phyloP scores from a whole-genome alignment of 495 filamentous ascomycete genomes.

The Aspergillus hancockii region DNA sequence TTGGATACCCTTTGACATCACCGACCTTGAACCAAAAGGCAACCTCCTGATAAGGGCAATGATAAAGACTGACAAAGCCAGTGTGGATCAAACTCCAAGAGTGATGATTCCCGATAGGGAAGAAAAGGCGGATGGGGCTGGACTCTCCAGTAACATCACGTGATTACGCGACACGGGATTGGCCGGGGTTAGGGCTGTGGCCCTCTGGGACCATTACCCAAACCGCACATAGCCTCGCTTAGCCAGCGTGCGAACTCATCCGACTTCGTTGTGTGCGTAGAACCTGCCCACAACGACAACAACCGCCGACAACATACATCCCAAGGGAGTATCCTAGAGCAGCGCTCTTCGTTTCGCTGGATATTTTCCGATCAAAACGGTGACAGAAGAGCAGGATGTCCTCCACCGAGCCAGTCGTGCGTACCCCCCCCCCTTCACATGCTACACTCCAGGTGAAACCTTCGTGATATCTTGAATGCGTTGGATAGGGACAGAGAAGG shows the following conservation, averaged over 20 bases:
- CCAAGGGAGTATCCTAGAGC: conserved; percentile 44
- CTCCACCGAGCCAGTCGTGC: conserved; percentile 94
- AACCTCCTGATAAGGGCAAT: neutral
- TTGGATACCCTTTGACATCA: conserved; percentile 4
- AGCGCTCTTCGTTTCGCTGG: conserved; percentile 38
- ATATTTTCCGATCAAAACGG: conserved; percentile 43
- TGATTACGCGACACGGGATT: conserved; percentile 25
- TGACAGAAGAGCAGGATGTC: conserved; percentile 80
- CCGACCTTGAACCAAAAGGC: neutral
- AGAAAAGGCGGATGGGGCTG: conserved; percentile 4
- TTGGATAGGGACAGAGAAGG: conserved; percentile 1
- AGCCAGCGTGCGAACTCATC: conserved; percentile 43
- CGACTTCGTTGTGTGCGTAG: conserved; percentile 50
- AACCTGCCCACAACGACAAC: conserved; percentile 51
- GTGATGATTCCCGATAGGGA: neutral
- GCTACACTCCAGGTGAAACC: conserved; percentile 10
- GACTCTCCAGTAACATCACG: conserved; percentile 19
- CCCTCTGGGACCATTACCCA: conserved; percentile 33
- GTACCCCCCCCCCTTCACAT: conserved; percentile 42
- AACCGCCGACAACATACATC: conserved; percentile 52
- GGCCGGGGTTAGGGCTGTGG: conserved; percentile 42
- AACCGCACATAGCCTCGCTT: conserved; percentile 46
- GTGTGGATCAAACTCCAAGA: conserved; percentile 1
- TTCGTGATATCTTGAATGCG: conserved; percentile 14
- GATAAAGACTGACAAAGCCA: neutral